A percentile compares a stretch with the other conserved stretches of the same genome.
Evolutionary conservation across 148 eudicot genomes (phyloP).

Genomic region (Amaranthus hypochondriacus): DNA sequence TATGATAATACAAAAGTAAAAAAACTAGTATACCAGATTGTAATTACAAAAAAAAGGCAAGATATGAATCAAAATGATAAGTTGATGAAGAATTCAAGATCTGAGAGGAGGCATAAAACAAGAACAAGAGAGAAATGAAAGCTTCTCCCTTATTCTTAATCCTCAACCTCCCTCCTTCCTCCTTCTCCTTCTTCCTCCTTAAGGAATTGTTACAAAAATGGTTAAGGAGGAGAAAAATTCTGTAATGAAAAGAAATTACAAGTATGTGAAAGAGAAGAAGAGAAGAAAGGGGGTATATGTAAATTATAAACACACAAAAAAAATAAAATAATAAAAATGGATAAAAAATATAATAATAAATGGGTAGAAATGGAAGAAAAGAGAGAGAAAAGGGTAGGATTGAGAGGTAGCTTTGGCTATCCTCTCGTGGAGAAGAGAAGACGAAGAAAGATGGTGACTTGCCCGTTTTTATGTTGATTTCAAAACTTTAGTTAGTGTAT

Average conservation of each 20-base stretch:
- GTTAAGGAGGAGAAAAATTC: conserved; percentile 7
- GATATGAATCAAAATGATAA: not conserved
- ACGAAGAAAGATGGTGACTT: conserved; percentile 57
- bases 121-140: conserved; percentile 41
- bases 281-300: conserved; percentile 29
- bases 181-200: no score
- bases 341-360: conserved; percentile 12
- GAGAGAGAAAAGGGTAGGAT: conserved; percentile 26
- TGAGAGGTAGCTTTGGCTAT: conserved; percentile 42
- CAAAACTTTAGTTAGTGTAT: conserved; percentile 3
- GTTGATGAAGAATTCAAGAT: conserved; percentile 34
- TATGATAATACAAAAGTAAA: conserved; percentile 13
- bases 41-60: not conserved
- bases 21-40: conserved; percentile 21
- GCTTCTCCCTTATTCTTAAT: conserved; percentile 44
- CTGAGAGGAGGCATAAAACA: conserved; percentile 57
- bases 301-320: conserved; percentile 8
- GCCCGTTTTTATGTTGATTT: conserved; percentile 33
- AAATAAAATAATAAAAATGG: conserved; percentile 20
- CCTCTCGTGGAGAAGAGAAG: conserved; percentile 58
- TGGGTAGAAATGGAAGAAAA: conserved; percentile 23
- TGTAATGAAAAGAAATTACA: conserved; percentile 17
- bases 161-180: conserved; percentile 12
- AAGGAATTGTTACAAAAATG: conserved; percentile 12
- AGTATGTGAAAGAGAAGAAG: conserved; percentile 19